A percentile compares a stretch with the other conserved stretches of the same genome.
Conservation (phyloP, 805 yeast genomes). For the Yarrowia sp. region DNA sequence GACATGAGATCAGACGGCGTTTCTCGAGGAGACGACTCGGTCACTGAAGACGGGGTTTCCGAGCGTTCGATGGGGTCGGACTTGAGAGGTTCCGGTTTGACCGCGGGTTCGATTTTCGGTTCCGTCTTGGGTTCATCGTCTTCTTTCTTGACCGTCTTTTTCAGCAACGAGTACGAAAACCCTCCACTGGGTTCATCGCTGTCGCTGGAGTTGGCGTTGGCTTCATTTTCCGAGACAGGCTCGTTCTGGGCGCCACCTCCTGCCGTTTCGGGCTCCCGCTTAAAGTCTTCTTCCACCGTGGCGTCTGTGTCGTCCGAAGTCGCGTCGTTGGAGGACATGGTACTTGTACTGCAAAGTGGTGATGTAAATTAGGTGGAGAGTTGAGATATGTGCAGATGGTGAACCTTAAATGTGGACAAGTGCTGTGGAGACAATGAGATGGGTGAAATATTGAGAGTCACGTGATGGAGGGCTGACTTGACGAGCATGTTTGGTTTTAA, state of each 20-base stretch:
- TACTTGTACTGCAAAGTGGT: no score
- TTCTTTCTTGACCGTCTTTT: background rate
- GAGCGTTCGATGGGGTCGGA: background rate
- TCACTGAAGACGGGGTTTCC: background rate
- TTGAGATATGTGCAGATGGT: background rate
- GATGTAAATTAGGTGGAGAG: background rate
- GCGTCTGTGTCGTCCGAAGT: conserved; percentile 38
- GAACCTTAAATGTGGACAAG: no score
- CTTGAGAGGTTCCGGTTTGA: no score
- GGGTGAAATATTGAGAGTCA: background rate
- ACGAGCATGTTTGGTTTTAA: no score
- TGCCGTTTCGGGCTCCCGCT: background rate
- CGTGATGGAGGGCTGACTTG: no score
- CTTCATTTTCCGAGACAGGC: background rate
- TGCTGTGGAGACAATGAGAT: no score
- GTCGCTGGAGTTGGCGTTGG: background rate
- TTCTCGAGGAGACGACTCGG: conserved; percentile 12
- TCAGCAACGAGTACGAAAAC: conserved; percentile 10
- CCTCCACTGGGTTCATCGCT: conserved; percentile 17
- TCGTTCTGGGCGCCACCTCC: background rate
- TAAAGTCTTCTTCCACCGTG: conserved; percentile 32
- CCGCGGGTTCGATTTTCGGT: background rate
- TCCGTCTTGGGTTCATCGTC: background rate
- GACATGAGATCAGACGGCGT: conserved; percentile 15
- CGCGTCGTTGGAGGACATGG: conserved; percentile 35